Evolutionary conservation across 257 asterid species (phyloP).

Genomic region (Forsythia viridissima): DNA sequence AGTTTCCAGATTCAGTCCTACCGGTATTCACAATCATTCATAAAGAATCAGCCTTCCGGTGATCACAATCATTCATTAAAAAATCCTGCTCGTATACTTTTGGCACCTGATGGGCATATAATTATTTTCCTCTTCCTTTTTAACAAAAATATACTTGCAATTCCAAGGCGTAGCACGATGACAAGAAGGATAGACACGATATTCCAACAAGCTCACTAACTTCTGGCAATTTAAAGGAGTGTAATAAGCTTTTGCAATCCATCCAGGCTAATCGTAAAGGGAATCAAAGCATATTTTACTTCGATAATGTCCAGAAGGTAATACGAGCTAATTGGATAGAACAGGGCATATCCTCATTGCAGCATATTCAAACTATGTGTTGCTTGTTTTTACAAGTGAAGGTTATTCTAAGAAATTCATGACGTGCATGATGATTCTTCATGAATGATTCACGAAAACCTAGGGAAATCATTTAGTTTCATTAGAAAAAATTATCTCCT

Average conservation of each 20-base stretch:
- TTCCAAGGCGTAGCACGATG: neutral
- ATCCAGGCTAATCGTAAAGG: neutral
- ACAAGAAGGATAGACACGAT: neutral
- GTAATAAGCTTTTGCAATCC: neutral
- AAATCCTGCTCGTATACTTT: neutral
- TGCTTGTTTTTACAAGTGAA: neutral
- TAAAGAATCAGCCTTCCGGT: too few species aligned
- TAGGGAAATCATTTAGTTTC: neutral
- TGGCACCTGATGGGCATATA: neutral
- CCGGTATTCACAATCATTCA: too few species aligned
- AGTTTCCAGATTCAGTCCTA: too few species aligned
- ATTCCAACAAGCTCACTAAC: neutral
- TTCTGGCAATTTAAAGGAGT: neutral
- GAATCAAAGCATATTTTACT: neutral
- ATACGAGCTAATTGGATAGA: neutral
- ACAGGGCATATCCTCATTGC: conserved; percentile 13
- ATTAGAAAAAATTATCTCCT: conserved; percentile 6
- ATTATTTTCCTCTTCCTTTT: neutral
- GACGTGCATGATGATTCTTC: neutral
- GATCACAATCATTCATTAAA: neutral
- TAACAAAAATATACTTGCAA: neutral
- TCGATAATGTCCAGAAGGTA: neutral
- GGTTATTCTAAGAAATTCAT: conserved; percentile 10
- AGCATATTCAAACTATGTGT: neutral
- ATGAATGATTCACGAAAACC: conserved; percentile 11